phyloP scores from a whole-genome alignment of 371 early-diverging fungal genomes.

The Apophysomyces sp. region DNA sequence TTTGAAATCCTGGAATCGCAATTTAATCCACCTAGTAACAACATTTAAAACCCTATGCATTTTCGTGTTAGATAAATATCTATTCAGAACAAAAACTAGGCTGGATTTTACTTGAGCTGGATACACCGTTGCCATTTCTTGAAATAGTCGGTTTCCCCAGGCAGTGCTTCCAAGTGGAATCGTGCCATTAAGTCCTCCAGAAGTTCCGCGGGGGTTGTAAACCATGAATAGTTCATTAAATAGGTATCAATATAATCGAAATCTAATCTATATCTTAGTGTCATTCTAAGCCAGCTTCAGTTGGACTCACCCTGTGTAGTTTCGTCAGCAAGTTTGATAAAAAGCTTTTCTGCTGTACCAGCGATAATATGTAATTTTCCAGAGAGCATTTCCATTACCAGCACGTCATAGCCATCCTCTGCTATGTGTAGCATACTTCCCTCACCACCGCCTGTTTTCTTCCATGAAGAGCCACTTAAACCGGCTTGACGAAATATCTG shows the following conservation, averaged over 20 bases:
- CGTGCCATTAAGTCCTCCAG: slow-evolving; percentile 56
- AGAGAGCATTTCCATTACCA: slow-evolving; percentile 18
- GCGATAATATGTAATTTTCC: slow-evolving; percentile 59
- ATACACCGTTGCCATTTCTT: slow-evolving; percentile 64
- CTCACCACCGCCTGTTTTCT: slow-evolving; percentile 6
- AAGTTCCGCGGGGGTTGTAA: slow-evolving; percentile 56
- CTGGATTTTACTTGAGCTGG: slow-evolving; percentile 55
- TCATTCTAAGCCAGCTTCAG: neutral
- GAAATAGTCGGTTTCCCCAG: slow-evolving; percentile 54
- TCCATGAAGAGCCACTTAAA: neutral
- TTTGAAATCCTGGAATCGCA: slow-evolving; percentile 65
- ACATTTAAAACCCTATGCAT: slow-evolving; percentile 58
- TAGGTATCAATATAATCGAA: slow-evolving; percentile 66
- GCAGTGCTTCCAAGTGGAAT: slow-evolving; percentile 57
- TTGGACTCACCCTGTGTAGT: slow-evolving; percentile 51
- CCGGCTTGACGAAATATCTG: neutral
- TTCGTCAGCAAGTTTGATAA: slow-evolving; percentile 67
- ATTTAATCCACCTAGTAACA: slow-evolving; percentile 63
- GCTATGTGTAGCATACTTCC: slow-evolving; percentile 40
- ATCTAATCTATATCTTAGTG: slow-evolving; percentile 28
- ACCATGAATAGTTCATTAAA: slow-evolving; percentile 56
- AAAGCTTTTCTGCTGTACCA: slow-evolving; percentile 60
- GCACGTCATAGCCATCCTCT: slow-evolving; percentile 54
- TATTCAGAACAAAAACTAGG: neutral
- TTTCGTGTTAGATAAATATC: neutral